A percentile compares a stretch with the other conserved stretches of the same genome.
These are phyloP conservation scores for Xanthoparmelia taractica DNA, from an alignment of 495 filamentous ascomycete genomes.

Conservation along the genomic window DNA sequence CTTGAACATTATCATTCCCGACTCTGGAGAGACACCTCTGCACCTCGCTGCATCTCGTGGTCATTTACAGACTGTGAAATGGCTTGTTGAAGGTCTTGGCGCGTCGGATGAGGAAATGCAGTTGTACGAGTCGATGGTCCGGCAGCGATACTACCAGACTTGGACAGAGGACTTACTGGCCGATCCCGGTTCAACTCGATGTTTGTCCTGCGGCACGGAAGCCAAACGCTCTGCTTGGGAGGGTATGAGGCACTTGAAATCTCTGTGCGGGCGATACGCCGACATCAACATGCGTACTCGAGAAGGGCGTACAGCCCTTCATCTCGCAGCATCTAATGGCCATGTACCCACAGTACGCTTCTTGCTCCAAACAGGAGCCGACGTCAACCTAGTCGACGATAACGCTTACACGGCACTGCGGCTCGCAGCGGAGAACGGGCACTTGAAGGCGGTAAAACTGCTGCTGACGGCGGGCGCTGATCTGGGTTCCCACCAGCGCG, in stretches of 20 bases:
- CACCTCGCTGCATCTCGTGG: conserved; percentile 4
- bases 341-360: neutral
- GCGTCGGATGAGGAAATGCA: neutral
- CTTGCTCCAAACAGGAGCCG: neutral
- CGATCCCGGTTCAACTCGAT: neutral
- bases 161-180: neutral
- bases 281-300: conserved; percentile 3
- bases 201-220: neutral
- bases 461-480: neutral
- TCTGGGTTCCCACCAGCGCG: neutral
- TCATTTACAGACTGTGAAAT: conserved; percentile 1
- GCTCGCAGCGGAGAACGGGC: conserved; percentile 6
- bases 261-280: neutral
- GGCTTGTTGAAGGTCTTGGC: neutral
- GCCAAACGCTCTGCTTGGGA: neutral
- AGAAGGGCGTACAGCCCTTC: neutral
- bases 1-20: neutral
- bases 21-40: neutral
- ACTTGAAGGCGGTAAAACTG: neutral
- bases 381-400: neutral
- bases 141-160: conserved; percentile 1
- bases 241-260: neutral
- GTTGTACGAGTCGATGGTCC: conserved; percentile 1
- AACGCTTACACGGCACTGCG: neutral
- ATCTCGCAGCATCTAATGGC: neutral